These are phyloP conservation scores for Populus hybrid DNA, from an alignment of 441 rosid genomes.

Conservation along the genomic window DNA sequence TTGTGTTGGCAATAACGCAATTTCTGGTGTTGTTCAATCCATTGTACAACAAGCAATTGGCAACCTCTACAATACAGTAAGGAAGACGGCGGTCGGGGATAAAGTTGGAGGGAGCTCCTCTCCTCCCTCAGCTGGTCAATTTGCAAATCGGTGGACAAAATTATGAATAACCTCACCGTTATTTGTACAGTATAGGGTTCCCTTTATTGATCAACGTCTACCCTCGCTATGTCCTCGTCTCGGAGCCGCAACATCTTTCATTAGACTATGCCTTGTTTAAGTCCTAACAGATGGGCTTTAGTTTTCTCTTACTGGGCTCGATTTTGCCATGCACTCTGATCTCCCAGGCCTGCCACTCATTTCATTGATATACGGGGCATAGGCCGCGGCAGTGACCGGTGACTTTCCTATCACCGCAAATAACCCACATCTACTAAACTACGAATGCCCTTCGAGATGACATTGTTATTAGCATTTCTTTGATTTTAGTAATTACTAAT, in stretches of 20 bases:
- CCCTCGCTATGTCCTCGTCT: neutral
- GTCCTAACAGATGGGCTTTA: neutral
- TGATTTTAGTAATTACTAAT: neutral
- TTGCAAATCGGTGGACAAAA: too few species aligned
- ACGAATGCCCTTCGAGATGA: neutral
- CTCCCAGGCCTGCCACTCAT: neutral
- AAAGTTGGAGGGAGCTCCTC: slow-evolving; percentile 15
- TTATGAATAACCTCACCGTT: too few species aligned
- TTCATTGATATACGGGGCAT: neutral
- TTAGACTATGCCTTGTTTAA: slow-evolving; percentile 20
- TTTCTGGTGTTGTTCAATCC: slow-evolving; percentile 2
- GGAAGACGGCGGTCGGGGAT: slow-evolving; percentile 10
- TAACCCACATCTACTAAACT: neutral
- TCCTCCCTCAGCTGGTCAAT: slow-evolving; percentile 22
- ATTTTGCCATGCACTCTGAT: neutral
- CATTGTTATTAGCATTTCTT: neutral
- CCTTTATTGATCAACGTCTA: too few species aligned
- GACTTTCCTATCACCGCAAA: too few species aligned
- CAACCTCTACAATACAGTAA: slow-evolving; percentile 15
- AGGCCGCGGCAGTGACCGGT: too few species aligned
- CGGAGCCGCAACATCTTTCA: slow-evolving; percentile 2
- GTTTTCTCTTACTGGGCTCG: neutral
- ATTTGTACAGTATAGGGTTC: too few species aligned
- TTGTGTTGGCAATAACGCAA: slow-evolving; percentile 10
- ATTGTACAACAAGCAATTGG: too few species aligned